A percentile compares a stretch with the other conserved stretches of the same genome.
phyloP scores from a whole-genome alignment of 768 basidiomycete genomes.

The Pleurotus eryngii region DNA sequence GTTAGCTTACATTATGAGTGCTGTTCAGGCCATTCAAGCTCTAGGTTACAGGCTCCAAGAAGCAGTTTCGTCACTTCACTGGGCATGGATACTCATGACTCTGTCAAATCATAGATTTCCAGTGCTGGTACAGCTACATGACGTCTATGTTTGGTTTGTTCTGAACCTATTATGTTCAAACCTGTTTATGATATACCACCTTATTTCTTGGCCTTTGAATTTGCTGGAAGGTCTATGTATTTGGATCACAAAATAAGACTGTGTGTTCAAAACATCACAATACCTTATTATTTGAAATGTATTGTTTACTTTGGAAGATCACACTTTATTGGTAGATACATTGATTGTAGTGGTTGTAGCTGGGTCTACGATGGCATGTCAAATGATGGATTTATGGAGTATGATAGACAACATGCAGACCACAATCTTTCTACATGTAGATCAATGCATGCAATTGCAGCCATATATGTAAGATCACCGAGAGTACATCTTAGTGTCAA shows the following conservation, averaged over 20 bases:
- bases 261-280: not conserved
- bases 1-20: not conserved
- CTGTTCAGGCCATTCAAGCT: not conserved
- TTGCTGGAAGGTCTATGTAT: not conserved
- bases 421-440: not conserved
- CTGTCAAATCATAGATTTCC: not conserved
- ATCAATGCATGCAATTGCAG: not conserved
- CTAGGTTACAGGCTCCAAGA: not conserved
- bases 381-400: constrained; percentile 5
- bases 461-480: not conserved
- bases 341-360: not conserved
- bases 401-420: not conserved
- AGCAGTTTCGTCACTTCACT: not conserved
- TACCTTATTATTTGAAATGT: not conserved
- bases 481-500: not conserved
- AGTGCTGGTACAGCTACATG: not conserved
- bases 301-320: not conserved
- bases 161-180: not conserved
- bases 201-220: not conserved
- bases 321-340: not conserved
- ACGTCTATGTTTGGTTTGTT: not conserved
- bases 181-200: not conserved
- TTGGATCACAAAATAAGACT: not conserved
- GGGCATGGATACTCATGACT: not conserved
- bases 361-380: constrained; percentile 22